Evolutionary conservation across 768 basidiomycete genomes (phyloP), one percentile per base, ranked within the genome.

Genomic region (Suillus luteus): DNA sequence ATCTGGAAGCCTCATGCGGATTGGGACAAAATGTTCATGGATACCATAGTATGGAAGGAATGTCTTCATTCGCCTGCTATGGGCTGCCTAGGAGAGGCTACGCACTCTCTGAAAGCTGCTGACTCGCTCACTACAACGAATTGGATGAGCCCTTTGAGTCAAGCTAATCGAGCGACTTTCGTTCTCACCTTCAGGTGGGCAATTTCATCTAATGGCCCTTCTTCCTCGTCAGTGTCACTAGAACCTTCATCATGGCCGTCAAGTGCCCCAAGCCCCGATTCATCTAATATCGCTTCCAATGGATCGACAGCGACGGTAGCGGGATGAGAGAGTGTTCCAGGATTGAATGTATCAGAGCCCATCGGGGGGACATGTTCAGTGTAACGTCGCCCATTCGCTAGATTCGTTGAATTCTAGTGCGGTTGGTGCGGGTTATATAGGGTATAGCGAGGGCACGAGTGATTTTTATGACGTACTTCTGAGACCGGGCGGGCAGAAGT

Each of bases 321-420:
- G 5, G 64, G 64, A 62, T 64, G 64, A 41, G 61, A 64, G 19
- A 64, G 60, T 14, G 64, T 64, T 35, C 64, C 61, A 43, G 64
- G 60, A 52, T 64, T 62, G 52, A 62, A 62, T 22, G 49, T 64
- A 43, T 64, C 51, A 8, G 61, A 64, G 24, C 61, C 64, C 11
- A 54, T 35, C 31, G 61, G 64, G 43, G 64, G 61, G 8, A 64
- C 49, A 37, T 59, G 55, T 10, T 59, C 24, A 31, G 46, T 8
- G 27, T 52, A 57, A 24, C 52, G 24, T 27, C 55, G 61, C 49
- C 15, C 24, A 17, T 60, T 27, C 37, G 31, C 12, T 1, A 52
- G 17, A 51, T 27, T 27, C 22, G 22, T 19, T 27, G 15, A 27
- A 17, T 11, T 24, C 55, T 57, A 40, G 24, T 9, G 24, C 24